Base-by-base conservation (phyloP, 768 basidiomycete genomes). In the Calocera cornea region DNA sequence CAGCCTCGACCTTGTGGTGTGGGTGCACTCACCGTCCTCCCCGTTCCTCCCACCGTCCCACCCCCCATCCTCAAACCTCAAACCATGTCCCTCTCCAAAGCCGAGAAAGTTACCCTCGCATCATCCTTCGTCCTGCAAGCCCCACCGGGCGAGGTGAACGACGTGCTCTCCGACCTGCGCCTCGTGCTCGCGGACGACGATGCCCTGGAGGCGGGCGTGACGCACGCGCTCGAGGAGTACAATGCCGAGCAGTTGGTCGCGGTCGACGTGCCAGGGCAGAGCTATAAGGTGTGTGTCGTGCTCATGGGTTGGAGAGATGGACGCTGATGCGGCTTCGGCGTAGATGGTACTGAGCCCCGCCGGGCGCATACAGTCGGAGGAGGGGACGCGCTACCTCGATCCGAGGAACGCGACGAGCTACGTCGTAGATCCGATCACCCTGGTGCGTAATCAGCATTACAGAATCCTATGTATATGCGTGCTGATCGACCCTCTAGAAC, bases 101-200 rank as follows among this genome's bases (percentile, higher is more conserved):
- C 54, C 31, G 24, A 27, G 14, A 14, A 60, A 60, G 54, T 70
- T 65, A 40, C 66, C 12, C 71, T 75, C 8, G 94, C 89, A 27
- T 86, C 89, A 29, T 81, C 81, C 34, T 90, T 97, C 73, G 80
- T 98, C 34, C 81, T 91, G 0, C 95, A 97, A 75, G 87, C 92
- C 0, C 95, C 95, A 29, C 95, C 95, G 0, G 95, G 95, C 50
- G 90, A 98, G 80, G 93, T 97, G 71, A 97, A 95, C 76, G 95
- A 97, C 78, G 94, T 97, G 19, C 80, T 97, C 70, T 69, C 73
- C 95, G 95, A 97, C 79, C 85, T 97, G 65, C 90, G 94, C 72
- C 86, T 83, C 75, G 90, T 98, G 75, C 87, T 97, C 73, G 83
- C 84, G 47, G 87, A 95, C 77, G 94, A 98, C 75, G 86, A 87